Evolutionary conservation across 495 filamentous ascomycete species (phyloP).

Genomic region (Tetracladium marchalianum): DNA sequence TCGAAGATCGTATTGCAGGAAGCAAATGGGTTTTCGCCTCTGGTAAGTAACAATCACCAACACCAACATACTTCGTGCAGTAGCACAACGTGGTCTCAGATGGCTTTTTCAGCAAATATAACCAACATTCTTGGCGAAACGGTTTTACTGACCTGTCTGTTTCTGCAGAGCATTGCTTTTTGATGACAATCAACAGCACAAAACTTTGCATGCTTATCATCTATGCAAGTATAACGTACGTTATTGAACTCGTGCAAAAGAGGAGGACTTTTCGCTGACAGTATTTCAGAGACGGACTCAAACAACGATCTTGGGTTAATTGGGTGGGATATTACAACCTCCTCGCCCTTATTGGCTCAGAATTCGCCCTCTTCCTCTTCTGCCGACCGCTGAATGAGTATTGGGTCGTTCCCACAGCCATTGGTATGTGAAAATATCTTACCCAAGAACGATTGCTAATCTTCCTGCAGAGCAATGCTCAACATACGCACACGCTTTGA

Average conservation of each 20-base stretch:
- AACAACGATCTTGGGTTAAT: slow-evolving; percentile 13
- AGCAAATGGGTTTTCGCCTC: slow-evolving; percentile 50
- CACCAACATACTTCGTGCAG: too few relatives aligned
- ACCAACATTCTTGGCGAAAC: too few relatives aligned
- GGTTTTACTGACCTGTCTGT: too few relatives aligned
- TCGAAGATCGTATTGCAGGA: slow-evolving; percentile 34
- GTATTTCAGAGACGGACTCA: not conserved
- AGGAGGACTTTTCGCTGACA: not conserved
- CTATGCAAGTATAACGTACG: slow-evolving; percentile 38
- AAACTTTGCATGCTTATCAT: slow-evolving; percentile 48
- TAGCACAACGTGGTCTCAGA: too few relatives aligned
- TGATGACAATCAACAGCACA: slow-evolving; percentile 31
- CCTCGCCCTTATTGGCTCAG: slow-evolving; percentile 11
- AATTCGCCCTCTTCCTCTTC: slow-evolving; percentile 15
- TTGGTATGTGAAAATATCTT: slow-evolving; percentile 2
- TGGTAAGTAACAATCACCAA: slow-evolving; percentile 24
- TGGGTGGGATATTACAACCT: slow-evolving; percentile 13
- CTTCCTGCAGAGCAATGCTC: slow-evolving; percentile 32
- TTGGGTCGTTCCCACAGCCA: slow-evolving; percentile 14
- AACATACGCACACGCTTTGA: slow-evolving; percentile 40
- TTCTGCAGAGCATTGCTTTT: too few relatives aligned
- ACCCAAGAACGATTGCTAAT: slow-evolving; percentile 23
- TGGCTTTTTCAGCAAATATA: too few relatives aligned
- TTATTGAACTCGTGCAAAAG: not conserved
- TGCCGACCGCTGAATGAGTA: slow-evolving; percentile 18